Evolutionary conservation across 352 stramenopile genomes (phyloP).

Genomic region (Pythium dissimile): DNA sequence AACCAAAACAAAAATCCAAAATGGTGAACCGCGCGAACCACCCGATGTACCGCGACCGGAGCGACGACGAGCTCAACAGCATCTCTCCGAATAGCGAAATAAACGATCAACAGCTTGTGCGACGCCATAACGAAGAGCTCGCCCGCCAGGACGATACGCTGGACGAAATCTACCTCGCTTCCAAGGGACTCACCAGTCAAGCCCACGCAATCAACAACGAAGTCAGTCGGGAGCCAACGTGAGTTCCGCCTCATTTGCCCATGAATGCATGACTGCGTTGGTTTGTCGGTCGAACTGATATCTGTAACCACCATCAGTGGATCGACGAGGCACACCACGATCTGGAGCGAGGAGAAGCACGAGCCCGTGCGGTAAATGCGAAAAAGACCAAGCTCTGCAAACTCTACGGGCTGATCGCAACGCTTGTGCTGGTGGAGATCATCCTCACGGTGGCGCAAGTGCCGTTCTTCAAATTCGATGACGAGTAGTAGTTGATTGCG

Average conservation of each 20-base stretch:
- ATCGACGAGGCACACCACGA: conserved; percentile 14
- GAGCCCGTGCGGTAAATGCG: conserved; percentile 60
- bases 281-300: too few species aligned
- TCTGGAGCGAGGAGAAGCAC: conserved; percentile 53
- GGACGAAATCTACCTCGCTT: conserved; percentile 67
- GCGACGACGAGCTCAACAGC: too few species aligned
- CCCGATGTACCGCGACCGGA: background rate
- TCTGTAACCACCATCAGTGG: too few species aligned
- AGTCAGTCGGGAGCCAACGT: too few species aligned
- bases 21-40: too few species aligned
- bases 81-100: conserved; percentile 25
- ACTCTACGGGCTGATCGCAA: conserved; percentile 62
- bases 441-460: conserved; percentile 1
- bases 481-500: too few species aligned
- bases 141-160: conserved; percentile 57
- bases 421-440: conserved; percentile 44
- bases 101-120: conserved; percentile 54
- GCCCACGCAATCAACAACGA: conserved; percentile 76
- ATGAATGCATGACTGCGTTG: too few species aligned
- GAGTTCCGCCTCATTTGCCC: too few species aligned
- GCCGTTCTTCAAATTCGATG: conserved; percentile 4
- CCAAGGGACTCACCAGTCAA: conserved; percentile 64
- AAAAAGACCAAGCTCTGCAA: conserved; percentile 81
- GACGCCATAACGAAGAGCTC: conserved; percentile 39
- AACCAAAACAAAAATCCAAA: too few species aligned